Conservation (phyloP, 805 yeast species). For the Saccharomycopsis oosterbeekiorum region DNA sequence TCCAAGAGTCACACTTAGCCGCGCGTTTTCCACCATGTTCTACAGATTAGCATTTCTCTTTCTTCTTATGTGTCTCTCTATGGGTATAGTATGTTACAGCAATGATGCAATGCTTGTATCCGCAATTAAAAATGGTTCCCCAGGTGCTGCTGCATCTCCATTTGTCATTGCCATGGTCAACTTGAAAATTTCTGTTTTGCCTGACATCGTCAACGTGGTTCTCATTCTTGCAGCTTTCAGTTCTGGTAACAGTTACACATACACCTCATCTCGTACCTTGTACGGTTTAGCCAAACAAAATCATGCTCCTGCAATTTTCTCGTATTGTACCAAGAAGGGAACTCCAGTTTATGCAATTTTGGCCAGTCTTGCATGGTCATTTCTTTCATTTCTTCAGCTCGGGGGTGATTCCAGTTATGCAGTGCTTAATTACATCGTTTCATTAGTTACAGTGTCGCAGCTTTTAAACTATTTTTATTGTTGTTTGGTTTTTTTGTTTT, state of each 20-base stretch:
- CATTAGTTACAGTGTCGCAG: constrained; percentile 62
- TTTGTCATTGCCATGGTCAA: constrained; percentile 76
- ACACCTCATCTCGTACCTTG: constrained; percentile 58
- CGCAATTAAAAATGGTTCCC: constrained; percentile 50
- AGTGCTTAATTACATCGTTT: constrained; percentile 65
- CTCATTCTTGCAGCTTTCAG: constrained; percentile 68
- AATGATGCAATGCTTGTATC: constrained; percentile 51
- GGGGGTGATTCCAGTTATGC: constrained; percentile 42
- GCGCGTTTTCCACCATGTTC: constrained; percentile 69
- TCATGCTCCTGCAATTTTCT: constrained; percentile 60
- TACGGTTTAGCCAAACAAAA: constrained; percentile 66
- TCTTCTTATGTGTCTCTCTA: constrained; percentile 64
- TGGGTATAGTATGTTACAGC: constrained; percentile 66
- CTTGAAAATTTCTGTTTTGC: constrained; percentile 55
- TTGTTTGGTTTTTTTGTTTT: constrained; percentile 48
- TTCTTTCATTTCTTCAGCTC: constrained; percentile 56
- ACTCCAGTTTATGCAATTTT: constrained; percentile 55
- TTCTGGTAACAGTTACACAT: constrained; percentile 76
- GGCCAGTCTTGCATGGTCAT: constrained; percentile 47
- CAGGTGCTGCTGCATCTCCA: constrained; percentile 76
- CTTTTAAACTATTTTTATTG: constrained; percentile 51
- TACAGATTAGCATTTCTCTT: constrained; percentile 58
- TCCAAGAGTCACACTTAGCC: constrained; percentile 66
- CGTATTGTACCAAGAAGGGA: constrained; percentile 53
- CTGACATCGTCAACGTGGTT: constrained; percentile 71